Conservation (phyloP, 2,329 filamentous ascomycete genomes). For the Chrysoporthe deuterocubensis region DNA sequence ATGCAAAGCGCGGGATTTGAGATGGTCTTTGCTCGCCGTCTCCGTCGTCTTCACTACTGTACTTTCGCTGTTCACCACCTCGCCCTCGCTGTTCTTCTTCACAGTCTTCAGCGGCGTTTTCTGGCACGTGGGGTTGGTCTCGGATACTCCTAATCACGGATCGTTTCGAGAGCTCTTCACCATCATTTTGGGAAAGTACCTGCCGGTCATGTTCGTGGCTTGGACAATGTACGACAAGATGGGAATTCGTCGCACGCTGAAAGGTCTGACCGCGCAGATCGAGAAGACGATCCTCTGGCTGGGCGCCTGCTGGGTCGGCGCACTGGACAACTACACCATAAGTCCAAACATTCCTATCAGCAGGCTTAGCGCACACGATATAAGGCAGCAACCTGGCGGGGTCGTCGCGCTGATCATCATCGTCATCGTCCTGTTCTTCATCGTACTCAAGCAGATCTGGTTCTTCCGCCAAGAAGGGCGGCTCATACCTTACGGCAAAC, state of each 20-base stretch:
- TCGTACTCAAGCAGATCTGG: conserved; percentile 79
- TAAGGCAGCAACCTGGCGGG: conserved; percentile 87
- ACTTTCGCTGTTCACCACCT: conserved; percentile 80
- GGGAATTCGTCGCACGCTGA: conserved; percentile 72
- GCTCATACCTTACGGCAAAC: conserved; percentile 74
- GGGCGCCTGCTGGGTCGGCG: conserved; percentile 87
- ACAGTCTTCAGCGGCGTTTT: conserved; percentile 81
- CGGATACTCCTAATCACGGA: conserved; percentile 76
- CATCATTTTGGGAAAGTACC: conserved; percentile 75
- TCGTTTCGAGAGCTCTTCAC: conserved; percentile 75
- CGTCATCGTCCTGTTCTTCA: conserved; percentile 68
- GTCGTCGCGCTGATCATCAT: conserved; percentile 81
- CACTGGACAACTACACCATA: conserved; percentile 93
- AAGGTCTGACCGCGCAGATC: conserved; percentile 76
- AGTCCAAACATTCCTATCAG: conserved; percentile 85
- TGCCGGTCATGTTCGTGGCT: conserved; percentile 85
- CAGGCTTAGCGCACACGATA: conserved; percentile 87
- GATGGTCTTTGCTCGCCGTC: conserved; percentile 83
- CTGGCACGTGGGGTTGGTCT: conserved; percentile 86
- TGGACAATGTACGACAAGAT: conserved; percentile 89
- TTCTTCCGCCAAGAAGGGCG: conserved; percentile 85
- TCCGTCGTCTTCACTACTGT: conserved; percentile 79
- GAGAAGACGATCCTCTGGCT: conserved; percentile 93
- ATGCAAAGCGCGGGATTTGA: conserved; percentile 74
- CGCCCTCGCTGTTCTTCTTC: conserved; percentile 82